phyloP scores from a whole-genome alignment of 2,329 filamentous ascomycete genomes.

The Colletotrichum navitas region DNA sequence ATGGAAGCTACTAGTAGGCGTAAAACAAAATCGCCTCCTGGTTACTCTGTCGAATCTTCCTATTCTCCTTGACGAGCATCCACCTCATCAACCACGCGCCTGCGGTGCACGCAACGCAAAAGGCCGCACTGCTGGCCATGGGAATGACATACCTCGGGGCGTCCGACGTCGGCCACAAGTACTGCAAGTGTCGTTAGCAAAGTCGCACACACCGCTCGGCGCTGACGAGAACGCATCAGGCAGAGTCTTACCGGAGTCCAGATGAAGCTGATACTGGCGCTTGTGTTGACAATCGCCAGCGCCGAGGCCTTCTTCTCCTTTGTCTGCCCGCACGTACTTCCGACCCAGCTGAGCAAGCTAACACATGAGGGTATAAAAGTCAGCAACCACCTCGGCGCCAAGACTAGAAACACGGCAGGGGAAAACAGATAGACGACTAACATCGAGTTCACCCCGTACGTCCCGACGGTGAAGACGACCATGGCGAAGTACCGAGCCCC shows the following conservation, averaged over 20 bases:
- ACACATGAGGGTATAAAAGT: not conserved
- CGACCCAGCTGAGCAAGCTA: slow-evolving; percentile 48
- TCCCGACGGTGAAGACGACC: slow-evolving; percentile 48
- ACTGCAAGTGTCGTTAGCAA: slow-evolving; percentile 38
- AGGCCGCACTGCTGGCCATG: slow-evolving; percentile 46
- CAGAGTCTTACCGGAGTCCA: slow-evolving; percentile 38
- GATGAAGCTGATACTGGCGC: slow-evolving; percentile 42
- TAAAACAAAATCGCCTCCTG: slow-evolving; percentile 36
- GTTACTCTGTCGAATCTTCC: slow-evolving; percentile 41
- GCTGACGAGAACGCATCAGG: too few relatives aligned
- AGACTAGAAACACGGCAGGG: not conserved
- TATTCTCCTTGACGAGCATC: slow-evolving; percentile 45
- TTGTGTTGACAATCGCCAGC: slow-evolving; percentile 49
- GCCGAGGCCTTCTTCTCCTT: slow-evolving; percentile 56
- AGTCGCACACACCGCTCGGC: too few relatives aligned
- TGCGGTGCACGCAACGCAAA: slow-evolving; percentile 44
- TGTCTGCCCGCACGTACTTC: slow-evolving; percentile 53
- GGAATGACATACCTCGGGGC: slow-evolving; percentile 55
- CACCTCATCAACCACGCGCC: slow-evolving; percentile 45
- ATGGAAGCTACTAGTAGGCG: slow-evolving; percentile 14
- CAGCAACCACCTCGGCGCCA: not conserved
- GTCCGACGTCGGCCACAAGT: slow-evolving; percentile 55
- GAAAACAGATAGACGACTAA: slow-evolving; percentile 45
- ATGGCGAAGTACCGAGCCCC: slow-evolving; percentile 48
- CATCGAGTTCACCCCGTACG: slow-evolving; percentile 50